A percentile compares a stretch with the other conserved stretches of the same genome.
phyloP scores from a whole-genome alignment of 306 rosid genomes.

The Dalbergia cultrata region DNA sequence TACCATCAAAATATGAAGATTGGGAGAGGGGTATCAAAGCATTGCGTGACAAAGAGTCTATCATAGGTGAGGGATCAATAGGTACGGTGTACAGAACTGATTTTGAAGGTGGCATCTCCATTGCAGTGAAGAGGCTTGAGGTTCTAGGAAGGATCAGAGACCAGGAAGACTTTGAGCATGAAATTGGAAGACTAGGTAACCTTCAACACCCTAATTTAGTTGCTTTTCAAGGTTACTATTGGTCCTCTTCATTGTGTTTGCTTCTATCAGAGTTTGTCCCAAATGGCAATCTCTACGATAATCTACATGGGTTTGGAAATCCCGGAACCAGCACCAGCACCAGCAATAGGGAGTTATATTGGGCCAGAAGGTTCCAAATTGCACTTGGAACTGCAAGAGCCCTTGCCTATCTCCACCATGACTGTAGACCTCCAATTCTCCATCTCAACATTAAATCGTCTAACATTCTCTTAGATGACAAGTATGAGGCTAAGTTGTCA shows the following conservation, averaged over 20 bases:
- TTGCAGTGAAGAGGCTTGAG: conserved; percentile 97
- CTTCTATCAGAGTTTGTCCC: conserved; percentile 88
- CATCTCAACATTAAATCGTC: conserved; percentile 96
- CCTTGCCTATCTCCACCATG: conserved; percentile 94
- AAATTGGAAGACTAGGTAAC: conserved; percentile 85
- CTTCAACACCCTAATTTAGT: conserved; percentile 82
- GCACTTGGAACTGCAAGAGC: conserved; percentile 95
- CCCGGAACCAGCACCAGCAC: conserved; percentile 86
- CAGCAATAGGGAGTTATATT: conserved; percentile 70
- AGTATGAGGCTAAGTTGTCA: conserved; percentile 82
- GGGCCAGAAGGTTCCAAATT: conserved; percentile 85
- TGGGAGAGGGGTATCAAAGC: conserved; percentile 99
- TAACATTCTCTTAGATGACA: conserved; percentile 88
- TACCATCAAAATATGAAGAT: conserved; percentile 97
- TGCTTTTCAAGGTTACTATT: conserved; percentile 90
- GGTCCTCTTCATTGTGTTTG: conserved; percentile 96
- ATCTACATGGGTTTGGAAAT: conserved; percentile 77
- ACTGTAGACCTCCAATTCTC: conserved; percentile 88
- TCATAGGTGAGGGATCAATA: conserved; percentile 90
- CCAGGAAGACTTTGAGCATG: conserved; percentile 96
- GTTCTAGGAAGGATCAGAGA: conserved; percentile 88
- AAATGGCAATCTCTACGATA: conserved; percentile 88
- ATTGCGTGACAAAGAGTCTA: conserved; percentile 89
- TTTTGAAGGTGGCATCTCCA: conserved; percentile 88
- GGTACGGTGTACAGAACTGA: conserved; percentile 88